These are phyloP conservation scores for Trypanosoma boissoni DNA, from an alignment of 208 protist genomes.

Conservation along the genomic window DNA sequence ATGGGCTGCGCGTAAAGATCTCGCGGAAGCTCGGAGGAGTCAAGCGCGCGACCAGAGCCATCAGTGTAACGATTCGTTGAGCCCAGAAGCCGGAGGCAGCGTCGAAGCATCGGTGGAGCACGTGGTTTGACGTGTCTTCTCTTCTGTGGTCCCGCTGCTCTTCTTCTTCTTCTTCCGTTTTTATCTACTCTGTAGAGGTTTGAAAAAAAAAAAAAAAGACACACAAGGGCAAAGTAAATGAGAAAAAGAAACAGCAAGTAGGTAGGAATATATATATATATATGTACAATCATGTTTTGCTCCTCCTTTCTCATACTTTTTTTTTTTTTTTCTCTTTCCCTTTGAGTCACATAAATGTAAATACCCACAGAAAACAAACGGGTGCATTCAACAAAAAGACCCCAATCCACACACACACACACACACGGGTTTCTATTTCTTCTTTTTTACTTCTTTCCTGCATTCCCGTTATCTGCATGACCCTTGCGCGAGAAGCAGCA, in stretches of 20 bases:
- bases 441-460: conserved; percentile 5
- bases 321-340: background rate
- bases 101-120: conserved; percentile 64
- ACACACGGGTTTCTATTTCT: background rate
- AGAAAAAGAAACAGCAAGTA: background rate
- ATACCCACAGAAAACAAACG: no score
- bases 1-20: conserved; percentile 80
- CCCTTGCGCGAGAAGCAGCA: conserved; percentile 34
- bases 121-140: no score
- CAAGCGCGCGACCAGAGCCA: conserved; percentile 66
- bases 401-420: no score
- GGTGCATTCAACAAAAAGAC: no score
- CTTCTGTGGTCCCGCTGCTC: background rate
- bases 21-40: conserved; percentile 45
- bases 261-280: conserved; percentile 1
- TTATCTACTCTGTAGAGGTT: background rate
- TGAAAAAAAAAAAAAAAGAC: no score
- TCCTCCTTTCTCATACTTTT: background rate
- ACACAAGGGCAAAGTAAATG: background rate
- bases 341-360: no score
- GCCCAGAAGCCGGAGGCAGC: conserved; percentile 38
- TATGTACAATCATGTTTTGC: background rate
- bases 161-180: background rate
- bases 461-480: background rate
- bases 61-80: conserved; percentile 89